Evolutionary conservation across 2,329 filamentous ascomycete species (phyloP), one percentile per base, ranked within the genome.

Genomic region (Chaetomium sp.): DNA sequence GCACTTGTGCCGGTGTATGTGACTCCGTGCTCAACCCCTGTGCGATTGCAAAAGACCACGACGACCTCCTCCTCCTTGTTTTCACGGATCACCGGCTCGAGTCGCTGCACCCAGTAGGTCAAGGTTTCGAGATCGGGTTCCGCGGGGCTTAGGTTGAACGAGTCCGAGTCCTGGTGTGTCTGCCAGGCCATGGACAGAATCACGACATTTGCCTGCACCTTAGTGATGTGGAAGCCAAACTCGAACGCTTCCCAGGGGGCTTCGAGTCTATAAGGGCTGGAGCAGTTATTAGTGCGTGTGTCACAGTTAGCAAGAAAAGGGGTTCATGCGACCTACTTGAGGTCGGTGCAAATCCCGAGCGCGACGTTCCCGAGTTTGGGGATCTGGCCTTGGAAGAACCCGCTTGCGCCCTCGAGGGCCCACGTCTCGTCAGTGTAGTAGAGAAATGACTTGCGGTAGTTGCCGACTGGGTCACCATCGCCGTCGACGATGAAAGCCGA

Each of bases 161-260:
- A 55, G 14, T 64, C 74, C 1, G 69, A 75, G 63, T 75, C 78
- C 58, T 75, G 82, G 54, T 68, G 74, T 1, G 87, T 89, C 36
- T 88, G 74, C 88, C 88, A 92, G 0, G 89, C 87, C 88, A 91
- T 91, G 4, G 80, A 82, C 0, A 92, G 62, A 37, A 91, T 80
- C 1, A 89, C 82, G 0, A 91, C 59, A 11, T 83, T 81, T 0
- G 85, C 79, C 0, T 76, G 65, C 0, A 72, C 70, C 1, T 81
- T 70, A 0, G 89, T 67, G 5, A 85, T 72, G 44, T 88, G 82
- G 32, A 73, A 78, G 0, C 77, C 78, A 59, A 79, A 79, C 56
- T 79, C 77, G 58, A 74, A 79, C 0, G 70, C 71, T 43, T 68
- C 64, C 76, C 76, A 80, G 0, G 75, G 74, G 0, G 76, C 71